phyloP scores from a whole-genome alignment of 176 grass and related monocot genomes.

The Musa schizocarpa region DNA sequence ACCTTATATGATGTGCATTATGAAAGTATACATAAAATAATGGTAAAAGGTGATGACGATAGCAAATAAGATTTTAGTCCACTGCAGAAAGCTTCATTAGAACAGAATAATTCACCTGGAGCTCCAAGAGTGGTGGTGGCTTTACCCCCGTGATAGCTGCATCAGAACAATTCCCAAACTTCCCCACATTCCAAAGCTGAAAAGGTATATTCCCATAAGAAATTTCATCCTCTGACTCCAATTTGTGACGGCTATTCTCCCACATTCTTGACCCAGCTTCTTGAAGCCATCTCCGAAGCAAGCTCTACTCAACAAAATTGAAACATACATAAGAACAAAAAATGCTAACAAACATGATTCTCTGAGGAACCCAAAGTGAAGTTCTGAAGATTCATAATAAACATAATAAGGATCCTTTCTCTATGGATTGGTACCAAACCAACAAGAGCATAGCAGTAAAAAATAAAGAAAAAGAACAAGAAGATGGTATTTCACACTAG shows the following conservation, averaged over 20 bases:
- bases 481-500: neutral
- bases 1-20: neutral
- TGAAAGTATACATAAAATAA: neutral
- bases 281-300: conserved; percentile 67
- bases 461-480: neutral
- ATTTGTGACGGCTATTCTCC: conserved; percentile 52
- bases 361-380: neutral
- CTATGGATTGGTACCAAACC: too few species aligned
- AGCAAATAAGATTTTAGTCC: neutral
- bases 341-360: neutral
- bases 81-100: neutral
- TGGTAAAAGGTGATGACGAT: neutral
- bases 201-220: conserved; percentile 57
- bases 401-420: too few species aligned
- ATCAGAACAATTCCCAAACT: conserved; percentile 71
- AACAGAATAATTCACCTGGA: conserved; percentile 48
- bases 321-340: conserved; percentile 2
- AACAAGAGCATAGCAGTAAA: too few species aligned
- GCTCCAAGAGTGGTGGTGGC: conserved; percentile 78
- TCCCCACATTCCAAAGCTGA: conserved; percentile 81
- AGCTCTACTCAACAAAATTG: conserved; percentile 29
- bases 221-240: conserved; percentile 36
- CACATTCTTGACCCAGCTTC: conserved; percentile 41
- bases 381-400: too few species aligned
- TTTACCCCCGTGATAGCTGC: conserved; percentile 74